Conservation (phyloP, 164 flowering plant species). For the Annona squamosa region DNA sequence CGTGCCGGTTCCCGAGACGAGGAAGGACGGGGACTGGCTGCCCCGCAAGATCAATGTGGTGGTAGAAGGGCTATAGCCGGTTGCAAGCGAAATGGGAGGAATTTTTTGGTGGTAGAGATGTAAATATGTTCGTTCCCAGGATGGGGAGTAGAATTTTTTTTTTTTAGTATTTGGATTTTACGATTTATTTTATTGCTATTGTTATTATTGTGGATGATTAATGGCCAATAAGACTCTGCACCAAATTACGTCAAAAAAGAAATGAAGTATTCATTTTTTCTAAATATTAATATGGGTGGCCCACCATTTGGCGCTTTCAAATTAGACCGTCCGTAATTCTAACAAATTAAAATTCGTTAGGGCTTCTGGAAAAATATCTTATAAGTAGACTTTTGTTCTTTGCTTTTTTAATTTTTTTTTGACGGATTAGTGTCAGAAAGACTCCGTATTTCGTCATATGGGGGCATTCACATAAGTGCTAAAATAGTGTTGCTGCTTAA, state of each 20-base stretch:
- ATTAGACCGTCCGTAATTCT: neutral
- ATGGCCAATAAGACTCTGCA: neutral
- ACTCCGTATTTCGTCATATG: too few relatives aligned
- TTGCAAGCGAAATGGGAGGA: neutral
- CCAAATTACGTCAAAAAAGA: too few relatives aligned
- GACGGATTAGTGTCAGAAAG: too few relatives aligned
- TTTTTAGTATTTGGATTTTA: conserved; percentile 10
- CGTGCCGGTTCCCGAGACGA: conserved; percentile 19
- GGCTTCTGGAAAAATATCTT: too few relatives aligned
- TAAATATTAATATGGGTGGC: neutral
- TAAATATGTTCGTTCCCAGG: conserved; percentile 26
- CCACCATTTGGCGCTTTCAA: neutral
- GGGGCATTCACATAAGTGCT: too few relatives aligned
- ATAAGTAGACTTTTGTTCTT: too few relatives aligned
- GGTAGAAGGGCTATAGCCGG: conserved; percentile 15
- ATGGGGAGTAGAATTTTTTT: neutral
- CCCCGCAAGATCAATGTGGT: conserved; percentile 39
- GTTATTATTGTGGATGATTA: conserved; percentile 14
- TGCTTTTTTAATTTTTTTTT: too few relatives aligned
- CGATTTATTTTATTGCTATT: neutral
- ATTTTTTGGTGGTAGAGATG: conserved; percentile 22
- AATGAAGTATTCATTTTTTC: too few relatives aligned
- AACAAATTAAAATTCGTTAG: too few relatives aligned
- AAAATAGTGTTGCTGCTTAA: too few relatives aligned
- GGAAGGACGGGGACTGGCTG: conserved; percentile 35